A percentile compares a stretch with the other conserved stretches of the same genome.
phyloP scores from a whole-genome alignment of 257 asterid genomes.

The Cruciata laevipes region DNA sequence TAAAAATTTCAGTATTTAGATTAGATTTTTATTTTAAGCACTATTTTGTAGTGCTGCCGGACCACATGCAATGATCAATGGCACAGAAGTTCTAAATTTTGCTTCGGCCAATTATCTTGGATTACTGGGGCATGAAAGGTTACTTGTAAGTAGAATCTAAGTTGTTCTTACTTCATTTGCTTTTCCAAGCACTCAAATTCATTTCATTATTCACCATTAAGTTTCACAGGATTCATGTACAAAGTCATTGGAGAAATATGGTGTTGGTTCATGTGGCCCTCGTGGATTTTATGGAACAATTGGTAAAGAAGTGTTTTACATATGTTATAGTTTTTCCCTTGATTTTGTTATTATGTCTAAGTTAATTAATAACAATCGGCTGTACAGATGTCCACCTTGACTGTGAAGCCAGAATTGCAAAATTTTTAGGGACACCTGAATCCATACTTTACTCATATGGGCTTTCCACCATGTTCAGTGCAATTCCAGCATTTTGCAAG shows the following conservation, averaged over 20 bases:
- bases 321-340: constrained; percentile 5
- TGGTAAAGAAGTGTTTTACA: constrained; percentile 38
- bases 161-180: constrained; percentile 13
- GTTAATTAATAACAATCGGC: constrained; percentile 9
- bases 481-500: constrained; percentile 94
- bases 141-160: constrained; percentile 49
- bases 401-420: constrained; percentile 88
- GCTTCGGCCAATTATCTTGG: constrained; percentile 95
- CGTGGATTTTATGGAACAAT: constrained; percentile 99
- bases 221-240: constrained; percentile 71
- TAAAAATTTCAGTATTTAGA: neutral
- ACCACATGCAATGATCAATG: constrained; percentile 67
- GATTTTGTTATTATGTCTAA: constrained; percentile 8
- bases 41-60: constrained; percentile 86
- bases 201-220: constrained; percentile 17
- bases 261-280: constrained; percentile 99
- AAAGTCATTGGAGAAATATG: constrained; percentile 88
- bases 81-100: constrained; percentile 72
- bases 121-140: constrained; percentile 64
- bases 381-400: constrained; percentile 94
- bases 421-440: constrained; percentile 89
- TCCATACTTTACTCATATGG: constrained; percentile 89
- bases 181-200: constrained; percentile 10
- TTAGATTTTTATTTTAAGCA: constrained; percentile 2
- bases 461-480: constrained; percentile 96